Evolutionary conservation across 495 filamentous ascomycete genomes (phyloP), one percentile per base, ranked within the genome.

Genomic region (Bombardia bombarda): DNA sequence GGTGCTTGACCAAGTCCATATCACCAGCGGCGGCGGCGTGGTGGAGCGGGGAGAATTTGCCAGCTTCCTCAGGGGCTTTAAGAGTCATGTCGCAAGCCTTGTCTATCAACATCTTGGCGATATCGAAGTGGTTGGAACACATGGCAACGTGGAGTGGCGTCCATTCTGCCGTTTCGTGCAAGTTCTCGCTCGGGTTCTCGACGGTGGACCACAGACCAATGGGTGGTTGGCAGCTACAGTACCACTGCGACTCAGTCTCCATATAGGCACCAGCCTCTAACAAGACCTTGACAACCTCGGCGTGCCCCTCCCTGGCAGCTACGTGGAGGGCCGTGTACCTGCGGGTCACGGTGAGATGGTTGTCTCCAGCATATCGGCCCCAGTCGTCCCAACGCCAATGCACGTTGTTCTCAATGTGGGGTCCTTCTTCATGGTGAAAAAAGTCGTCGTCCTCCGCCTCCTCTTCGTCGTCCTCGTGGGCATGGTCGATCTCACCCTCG

Each of bases 101-200:
- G 9, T 38, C 41, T 14, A 46, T 30, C 1, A 51, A 43, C 7
- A 42, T 20, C 20, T 42, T 46, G 32, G 43, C 48, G 0, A 32
- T 37, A 1, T 42, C 43, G 28, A 42, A 17, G 16, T 34, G 43
- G 2, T 20, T 20, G 19, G 25, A 41, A n/a, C 48, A 51, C 28
- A 51, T 47, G 32, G 48, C 43, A 9, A 51, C 20, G 10, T 51
- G 48, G 7, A 51, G 22, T 3, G 48, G 43, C 8, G 48, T 20
- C 43, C 32, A 36, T 3, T 2, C 26, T 13, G 13, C 13, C 9
- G 26, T 13, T 13, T 10, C 13, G 9, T 10, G 13, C 26, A 28
- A 2, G 26, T 28, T 13, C 9, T 28, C 26, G 26, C 9, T 13
- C 9, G 9, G 9, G 26, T 28, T 1, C 6, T 28, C 9, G 6